These are phyloP conservation scores for Vitis labrusca DNA, from an alignment of 164 flowering plant genomes.

Conservation along the genomic window DNA sequence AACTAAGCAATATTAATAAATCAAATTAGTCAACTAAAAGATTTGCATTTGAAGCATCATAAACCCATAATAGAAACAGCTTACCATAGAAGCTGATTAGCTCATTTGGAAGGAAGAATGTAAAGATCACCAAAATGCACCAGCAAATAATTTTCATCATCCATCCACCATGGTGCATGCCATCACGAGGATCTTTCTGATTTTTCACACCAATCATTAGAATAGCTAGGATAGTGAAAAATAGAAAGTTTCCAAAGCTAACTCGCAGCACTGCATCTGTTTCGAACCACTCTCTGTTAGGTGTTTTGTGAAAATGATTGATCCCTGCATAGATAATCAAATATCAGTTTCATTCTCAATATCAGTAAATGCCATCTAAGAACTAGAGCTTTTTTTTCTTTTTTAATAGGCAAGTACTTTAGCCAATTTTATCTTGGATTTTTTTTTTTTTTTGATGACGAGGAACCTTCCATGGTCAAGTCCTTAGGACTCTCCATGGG, in stretches of 20 bases:
- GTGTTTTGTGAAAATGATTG: slow-evolving; percentile 83
- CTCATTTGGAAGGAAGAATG: slow-evolving; percentile 93
- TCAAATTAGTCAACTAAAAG: too few species aligned
- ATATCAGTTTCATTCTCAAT: slow-evolving; percentile 2
- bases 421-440: too few species aligned
- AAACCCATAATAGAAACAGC: slow-evolving; percentile 5
- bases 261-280: slow-evolving; percentile 98
- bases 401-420: too few species aligned
- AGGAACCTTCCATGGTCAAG: too few species aligned
- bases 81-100: slow-evolving; percentile 86
- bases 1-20: too few species aligned
- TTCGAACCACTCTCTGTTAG: slow-evolving; percentile 92
- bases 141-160: slow-evolving; percentile 85
- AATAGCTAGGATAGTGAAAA: slow-evolving; percentile 74
- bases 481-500: too few species aligned
- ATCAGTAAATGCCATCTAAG: neutral
- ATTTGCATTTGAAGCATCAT: neutral
- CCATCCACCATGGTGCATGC: slow-evolving; percentile 98
- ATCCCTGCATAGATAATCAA: slow-evolving; percentile 68
- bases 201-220: slow-evolving; percentile 90
- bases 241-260: slow-evolving; percentile 94
- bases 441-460: too few species aligned
- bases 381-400: neutral
- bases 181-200: slow-evolving; percentile 93
- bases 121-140: slow-evolving; percentile 80